These are phyloP conservation scores for Polysphondylium violaceum DNA, from an alignment of 78 protist species.

Conservation along the genomic window DNA sequence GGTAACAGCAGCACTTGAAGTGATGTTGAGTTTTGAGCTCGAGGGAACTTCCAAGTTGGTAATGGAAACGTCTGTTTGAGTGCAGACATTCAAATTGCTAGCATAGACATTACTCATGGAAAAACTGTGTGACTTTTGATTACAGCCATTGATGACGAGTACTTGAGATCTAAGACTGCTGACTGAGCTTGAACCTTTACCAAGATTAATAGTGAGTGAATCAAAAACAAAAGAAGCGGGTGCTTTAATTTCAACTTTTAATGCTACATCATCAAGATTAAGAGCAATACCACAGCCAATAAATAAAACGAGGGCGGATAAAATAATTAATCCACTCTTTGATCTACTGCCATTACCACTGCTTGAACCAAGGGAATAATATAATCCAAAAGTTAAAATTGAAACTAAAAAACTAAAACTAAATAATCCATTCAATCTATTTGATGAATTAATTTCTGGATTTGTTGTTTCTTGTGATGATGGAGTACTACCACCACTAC, in stretches of 20 bases:
- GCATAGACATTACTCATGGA: background rate
- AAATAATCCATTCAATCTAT: too few species aligned
- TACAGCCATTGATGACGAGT: background rate
- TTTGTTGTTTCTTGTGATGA: too few species aligned
- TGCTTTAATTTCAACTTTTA: background rate
- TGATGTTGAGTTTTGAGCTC: background rate
- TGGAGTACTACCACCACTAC: too few species aligned
- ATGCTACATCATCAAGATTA: conserved; percentile 11
- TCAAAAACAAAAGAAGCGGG: conserved; percentile 16
- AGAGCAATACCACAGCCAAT: too few species aligned
- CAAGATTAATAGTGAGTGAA: background rate
- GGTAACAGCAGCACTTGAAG: background rate
- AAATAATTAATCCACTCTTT: too few species aligned
- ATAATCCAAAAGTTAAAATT: too few species aligned
- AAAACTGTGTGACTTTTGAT: background rate
- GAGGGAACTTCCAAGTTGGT: background rate
- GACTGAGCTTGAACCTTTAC: background rate
- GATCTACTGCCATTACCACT: too few species aligned
- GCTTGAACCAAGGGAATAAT: too few species aligned
- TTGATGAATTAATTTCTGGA: too few species aligned
- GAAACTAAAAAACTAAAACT: too few species aligned
- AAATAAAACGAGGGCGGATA: too few species aligned
- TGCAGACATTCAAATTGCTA: background rate
- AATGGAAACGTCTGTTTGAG: background rate
- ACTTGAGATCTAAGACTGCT: background rate